A percentile compares a stretch with the other conserved stretches of the same genome.
phyloP scores from a whole-genome alignment of 208 protist genomes.

The Leishmania braziliensis region DNA sequence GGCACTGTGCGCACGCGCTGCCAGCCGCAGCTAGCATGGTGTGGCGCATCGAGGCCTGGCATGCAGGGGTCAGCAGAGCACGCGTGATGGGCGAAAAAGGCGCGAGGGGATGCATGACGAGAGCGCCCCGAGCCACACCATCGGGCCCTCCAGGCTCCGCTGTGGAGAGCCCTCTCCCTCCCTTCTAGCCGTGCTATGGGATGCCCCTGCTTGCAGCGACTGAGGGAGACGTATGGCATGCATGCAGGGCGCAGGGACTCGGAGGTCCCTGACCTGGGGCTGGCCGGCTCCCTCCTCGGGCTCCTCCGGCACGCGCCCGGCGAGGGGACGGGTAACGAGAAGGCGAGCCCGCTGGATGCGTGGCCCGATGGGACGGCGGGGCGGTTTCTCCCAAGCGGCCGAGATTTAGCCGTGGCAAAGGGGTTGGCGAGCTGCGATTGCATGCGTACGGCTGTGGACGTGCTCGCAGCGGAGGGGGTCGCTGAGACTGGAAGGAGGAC shows the following conservation, averaged over 20 bases:
- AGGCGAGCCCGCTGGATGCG: background rate
- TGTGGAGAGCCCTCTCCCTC: too few species aligned
- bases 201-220: background rate
- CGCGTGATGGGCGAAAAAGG: background rate
- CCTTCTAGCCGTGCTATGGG: background rate
- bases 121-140: background rate
- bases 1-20: background rate
- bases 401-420: too few species aligned
- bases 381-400: too few species aligned
- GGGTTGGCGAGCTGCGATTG: too few species aligned
- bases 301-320: background rate
- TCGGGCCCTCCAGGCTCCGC: background rate
- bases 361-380: background rate
- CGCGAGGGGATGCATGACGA: background rate
- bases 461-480: too few species aligned
- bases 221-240: background rate
- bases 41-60: background rate
- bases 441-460: too few species aligned
- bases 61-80: background rate
- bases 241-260: background rate
- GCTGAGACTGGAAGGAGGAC: too few species aligned
- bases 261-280: background rate
- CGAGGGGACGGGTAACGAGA: background rate
- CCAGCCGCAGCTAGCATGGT: background rate
- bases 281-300: background rate